Evolutionary conservation across 2,329 filamentous ascomycete genomes (phyloP).

Genomic region (Bipolaris zeicola): DNA sequence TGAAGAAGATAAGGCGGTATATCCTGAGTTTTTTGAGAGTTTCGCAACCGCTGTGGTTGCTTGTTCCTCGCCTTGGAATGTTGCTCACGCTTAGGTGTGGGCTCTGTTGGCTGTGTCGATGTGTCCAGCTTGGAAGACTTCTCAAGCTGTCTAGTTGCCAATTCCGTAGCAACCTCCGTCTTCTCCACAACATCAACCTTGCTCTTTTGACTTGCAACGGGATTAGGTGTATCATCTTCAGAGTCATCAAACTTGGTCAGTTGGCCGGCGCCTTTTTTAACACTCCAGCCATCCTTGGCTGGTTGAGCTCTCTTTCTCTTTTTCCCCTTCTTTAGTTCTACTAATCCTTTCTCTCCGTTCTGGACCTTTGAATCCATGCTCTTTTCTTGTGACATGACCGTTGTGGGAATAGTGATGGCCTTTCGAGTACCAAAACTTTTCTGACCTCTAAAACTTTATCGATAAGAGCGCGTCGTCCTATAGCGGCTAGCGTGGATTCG

Average conservation of each 20-base stretch:
- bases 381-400: conserved; percentile 25
- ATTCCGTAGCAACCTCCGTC: background rate
- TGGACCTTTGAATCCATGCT: background rate
- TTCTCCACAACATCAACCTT: background rate
- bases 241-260: conserved; percentile 23
- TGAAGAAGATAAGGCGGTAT: conserved; percentile 41
- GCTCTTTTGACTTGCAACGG: background rate
- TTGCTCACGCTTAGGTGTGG: conserved; percentile 4
- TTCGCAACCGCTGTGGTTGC: conserved; percentile 4
- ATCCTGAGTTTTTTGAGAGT: conserved; percentile 12
- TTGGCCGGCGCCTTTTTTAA: conserved; percentile 24
- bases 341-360: background rate
- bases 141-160: background rate
- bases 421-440: conserved; percentile 24
- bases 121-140: conserved; percentile 3
- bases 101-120: background rate
- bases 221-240: conserved; percentile 7
- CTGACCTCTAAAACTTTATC: conserved; percentile 25
- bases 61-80: conserved; percentile 4
- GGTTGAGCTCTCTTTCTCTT: conserved; percentile 41
- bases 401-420: conserved; percentile 4
- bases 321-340: conserved; percentile 31
- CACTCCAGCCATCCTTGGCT: conserved; percentile 8
- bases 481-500: background rate
- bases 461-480: conserved; percentile 24